Percentiles rank a stretch among this genome's conserved stretches.
These are phyloP conservation scores for Yarrowia yakushimensis DNA, from an alignment of 805 yeast genomes.

Conservation along the genomic window DNA sequence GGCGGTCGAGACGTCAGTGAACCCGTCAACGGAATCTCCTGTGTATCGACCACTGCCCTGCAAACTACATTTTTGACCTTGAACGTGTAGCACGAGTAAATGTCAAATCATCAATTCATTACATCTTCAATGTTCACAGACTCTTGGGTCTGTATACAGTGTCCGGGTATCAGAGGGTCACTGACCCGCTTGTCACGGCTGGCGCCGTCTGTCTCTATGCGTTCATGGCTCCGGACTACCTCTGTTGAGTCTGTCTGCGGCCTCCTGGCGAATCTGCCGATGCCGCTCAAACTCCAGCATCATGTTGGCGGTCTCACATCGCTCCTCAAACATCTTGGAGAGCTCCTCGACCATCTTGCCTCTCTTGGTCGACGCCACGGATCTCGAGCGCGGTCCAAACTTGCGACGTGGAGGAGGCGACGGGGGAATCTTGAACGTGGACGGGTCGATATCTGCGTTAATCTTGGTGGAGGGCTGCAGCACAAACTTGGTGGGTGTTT, in stretches of 20 bases:
- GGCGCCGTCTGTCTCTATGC: neutral
- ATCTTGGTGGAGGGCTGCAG: slow-evolving; percentile 20
- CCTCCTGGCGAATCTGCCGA: slow-evolving; percentile 9
- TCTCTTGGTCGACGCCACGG: slow-evolving; percentile 42
- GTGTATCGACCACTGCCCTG: neutral
- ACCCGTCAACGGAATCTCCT: neutral
- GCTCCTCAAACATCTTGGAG: slow-evolving; percentile 62
- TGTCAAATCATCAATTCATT: slow-evolving; percentile 6
- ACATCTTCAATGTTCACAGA: neutral
- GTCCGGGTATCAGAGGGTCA: neutral
- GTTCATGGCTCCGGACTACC: neutral
- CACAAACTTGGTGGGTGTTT: slow-evolving; percentile 17
- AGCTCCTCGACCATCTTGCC: slow-evolving; percentile 60
- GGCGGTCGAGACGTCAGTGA: neutral
- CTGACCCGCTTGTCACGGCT: neutral
- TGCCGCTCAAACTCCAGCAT: slow-evolving; percentile 29
- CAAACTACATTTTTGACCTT: neutral
- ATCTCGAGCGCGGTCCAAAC: slow-evolving; percentile 32
- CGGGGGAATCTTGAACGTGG: slow-evolving; percentile 26
- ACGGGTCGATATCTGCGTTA: slow-evolving; percentile 17
- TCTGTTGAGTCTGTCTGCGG: slow-evolving; percentile 3
- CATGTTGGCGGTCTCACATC: slow-evolving; percentile 36
- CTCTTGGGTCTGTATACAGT: neutral
- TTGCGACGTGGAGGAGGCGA: slow-evolving; percentile 29
- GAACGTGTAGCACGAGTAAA: neutral